A percentile compares a stretch with the other conserved stretches of the same genome.
Conservation (phyloP, 2,329 filamentous ascomycete species). For the Aureobasidium leucospermi region DNA sequence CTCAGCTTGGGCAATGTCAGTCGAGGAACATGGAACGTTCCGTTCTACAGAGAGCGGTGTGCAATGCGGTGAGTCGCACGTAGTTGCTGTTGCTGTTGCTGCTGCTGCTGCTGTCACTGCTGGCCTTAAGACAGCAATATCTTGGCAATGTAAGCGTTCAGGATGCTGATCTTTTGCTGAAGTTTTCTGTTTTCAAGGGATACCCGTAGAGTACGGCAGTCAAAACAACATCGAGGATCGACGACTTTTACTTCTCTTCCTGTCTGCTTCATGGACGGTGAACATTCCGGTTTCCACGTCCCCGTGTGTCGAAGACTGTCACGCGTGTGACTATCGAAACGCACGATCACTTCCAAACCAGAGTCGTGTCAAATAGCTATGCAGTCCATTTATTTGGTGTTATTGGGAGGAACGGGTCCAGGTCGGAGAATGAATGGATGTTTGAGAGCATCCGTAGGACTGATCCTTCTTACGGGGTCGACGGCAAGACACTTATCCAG, state of each 20-base stretch:
- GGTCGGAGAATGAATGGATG: conserved; percentile 71
- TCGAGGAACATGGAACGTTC: background rate
- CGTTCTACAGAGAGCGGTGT: background rate
- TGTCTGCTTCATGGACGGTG: background rate
- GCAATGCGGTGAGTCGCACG: background rate
- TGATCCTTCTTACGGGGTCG: conserved; percentile 88
- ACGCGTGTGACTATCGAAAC: too few relatives aligned
- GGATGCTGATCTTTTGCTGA: background rate
- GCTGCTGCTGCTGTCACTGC: background rate
- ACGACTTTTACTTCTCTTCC: background rate
- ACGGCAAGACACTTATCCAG: conserved; percentile 81
- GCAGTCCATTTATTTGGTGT: background rate
- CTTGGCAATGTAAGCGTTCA: conserved; percentile 12
- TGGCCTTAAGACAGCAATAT: conserved; percentile 9
- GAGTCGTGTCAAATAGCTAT: background rate
- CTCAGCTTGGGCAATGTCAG: background rate
- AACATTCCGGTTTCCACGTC: background rate
- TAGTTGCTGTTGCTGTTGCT: background rate
- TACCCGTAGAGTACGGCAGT: background rate
- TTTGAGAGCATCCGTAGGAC: conserved; percentile 74
- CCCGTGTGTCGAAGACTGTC: too few relatives aligned
- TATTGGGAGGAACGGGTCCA: conserved; percentile 19
- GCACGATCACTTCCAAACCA: background rate
- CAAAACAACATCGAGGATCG: background rate
- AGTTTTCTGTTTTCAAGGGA: background rate